phyloP scores from a whole-genome alignment of 495 filamentous ascomycete genomes.

The Lophiotrema nucula region DNA sequence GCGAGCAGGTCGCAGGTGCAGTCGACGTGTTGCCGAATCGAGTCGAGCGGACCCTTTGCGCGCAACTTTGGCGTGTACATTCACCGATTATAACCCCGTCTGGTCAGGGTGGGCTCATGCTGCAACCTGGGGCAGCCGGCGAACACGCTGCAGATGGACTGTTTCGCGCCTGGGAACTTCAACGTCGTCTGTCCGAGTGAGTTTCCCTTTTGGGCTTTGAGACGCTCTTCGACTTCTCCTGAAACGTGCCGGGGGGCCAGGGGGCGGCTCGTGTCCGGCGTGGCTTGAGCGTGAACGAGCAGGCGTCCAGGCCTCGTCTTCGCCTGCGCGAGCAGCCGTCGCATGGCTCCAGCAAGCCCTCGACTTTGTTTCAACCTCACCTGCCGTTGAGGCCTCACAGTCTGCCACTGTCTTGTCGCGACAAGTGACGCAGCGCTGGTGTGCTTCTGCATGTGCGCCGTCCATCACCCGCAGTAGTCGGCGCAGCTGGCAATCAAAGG shows the following conservation, averaged over 20 bases:
- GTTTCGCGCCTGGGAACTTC: constrained; percentile 9
- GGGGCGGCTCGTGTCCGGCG: background rate
- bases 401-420: background rate
- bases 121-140: background rate
- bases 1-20: background rate
- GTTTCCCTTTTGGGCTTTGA: constrained; percentile 14
- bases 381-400: background rate
- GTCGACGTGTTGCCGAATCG: background rate
- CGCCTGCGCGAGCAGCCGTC: background rate
- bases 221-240: constrained; percentile 13
- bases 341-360: background rate
- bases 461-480: background rate
- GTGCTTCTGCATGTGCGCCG: background rate
- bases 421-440: background rate
- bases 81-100: no score
- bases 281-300: constrained; percentile 16
- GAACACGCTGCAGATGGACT: background rate
- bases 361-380: constrained; percentile 12
- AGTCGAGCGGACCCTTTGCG: no score
- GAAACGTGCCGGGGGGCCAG: constrained; percentile 11
- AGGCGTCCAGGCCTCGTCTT: background rate
- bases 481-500: background rate
- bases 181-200: background rate
- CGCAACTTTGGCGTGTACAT: no score
- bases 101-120: no score